Evolutionary conservation across 2,329 filamentous ascomycete species (phyloP).

Genomic region (Colletotrichum kahawae): DNA sequence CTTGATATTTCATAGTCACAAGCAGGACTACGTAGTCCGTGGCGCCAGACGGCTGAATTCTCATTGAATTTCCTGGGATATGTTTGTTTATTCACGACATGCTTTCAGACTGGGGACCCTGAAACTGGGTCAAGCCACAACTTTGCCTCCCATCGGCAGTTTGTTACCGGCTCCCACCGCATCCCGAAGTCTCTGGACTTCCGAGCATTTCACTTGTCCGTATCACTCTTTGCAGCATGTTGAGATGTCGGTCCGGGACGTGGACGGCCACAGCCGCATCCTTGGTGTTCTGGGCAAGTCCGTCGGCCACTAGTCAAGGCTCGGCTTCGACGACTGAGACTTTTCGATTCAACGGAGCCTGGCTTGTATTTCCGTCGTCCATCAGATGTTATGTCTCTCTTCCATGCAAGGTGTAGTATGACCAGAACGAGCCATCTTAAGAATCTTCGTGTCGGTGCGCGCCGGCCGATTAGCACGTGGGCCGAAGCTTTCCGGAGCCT

Average conservation of each 20-base stretch:
- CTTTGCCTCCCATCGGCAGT: background rate
- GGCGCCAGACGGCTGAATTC: background rate
- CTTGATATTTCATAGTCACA: background rate
- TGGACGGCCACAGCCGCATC: background rate
- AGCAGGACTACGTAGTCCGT: background rate
- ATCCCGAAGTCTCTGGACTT: background rate
- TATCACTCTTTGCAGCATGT: background rate
- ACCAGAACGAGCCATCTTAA: background rate
- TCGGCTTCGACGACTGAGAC: background rate
- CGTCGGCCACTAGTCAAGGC: background rate
- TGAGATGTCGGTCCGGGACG: background rate
- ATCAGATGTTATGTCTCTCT: background rate
- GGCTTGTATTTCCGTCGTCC: background rate
- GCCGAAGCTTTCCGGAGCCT: background rate
- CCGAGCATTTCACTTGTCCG: background rate
- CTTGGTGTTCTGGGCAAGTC: background rate
- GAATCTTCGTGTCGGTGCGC: background rate
- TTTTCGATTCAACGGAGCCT: background rate
- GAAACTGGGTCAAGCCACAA: background rate
- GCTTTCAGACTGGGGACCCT: background rate
- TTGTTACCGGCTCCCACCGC: background rate
- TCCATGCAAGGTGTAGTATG: background rate
- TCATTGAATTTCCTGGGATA: background rate
- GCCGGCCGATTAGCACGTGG: background rate
- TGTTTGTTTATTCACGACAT: background rate